Evolutionary conservation across 352 stramenopile genomes (phyloP), one percentile per base, ranked within the genome.

Genomic region (Peronosclerospora sorghi): DNA sequence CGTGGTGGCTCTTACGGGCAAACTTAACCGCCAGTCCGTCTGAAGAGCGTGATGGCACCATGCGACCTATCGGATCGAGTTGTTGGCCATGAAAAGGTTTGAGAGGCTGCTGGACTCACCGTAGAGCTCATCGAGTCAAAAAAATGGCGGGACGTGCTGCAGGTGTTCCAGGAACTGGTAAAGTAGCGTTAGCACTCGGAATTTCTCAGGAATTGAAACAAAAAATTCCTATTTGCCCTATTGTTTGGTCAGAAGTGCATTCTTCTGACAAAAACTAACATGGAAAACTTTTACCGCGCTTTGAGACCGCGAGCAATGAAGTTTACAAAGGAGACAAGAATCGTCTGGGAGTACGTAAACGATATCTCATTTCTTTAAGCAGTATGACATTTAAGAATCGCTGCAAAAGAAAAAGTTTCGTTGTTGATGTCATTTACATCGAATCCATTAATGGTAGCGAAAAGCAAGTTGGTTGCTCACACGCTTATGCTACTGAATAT

Each of bases 231-330:
- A 99, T 99, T 65, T 98, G 96, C 48, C 96, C 96, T 18, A 99
- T 99, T 95, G 96, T 98, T 12, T 96, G 95, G 26, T 98, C 94
- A 10, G 96, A 99, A 76, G 96, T 99, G 40, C 99, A 98, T 75
- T 98, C 86, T 13, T 96, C 85, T n/a, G 96, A 99, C 96, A n/a
- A 96, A 98, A 67, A 96, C 99, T 35, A 60, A 99, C 19, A 99
- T 99, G 95, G 96, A 99, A 66, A 96, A 99, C 66, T 99, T 99
- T 68, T 95, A 96, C n/a, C 94, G 96, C 41, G 96, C 96, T n/a
- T 99, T 99, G 57, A 96, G 96, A 13, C 68, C 99, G 9, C 77
- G 96, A 97, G 84, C 54, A 99, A 99, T 68, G 96, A 99, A 66
- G 95, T 98, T 4, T 97, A 98, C 62, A 90, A 97, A 55, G 93